Base-by-base conservation (phyloP, 2,329 filamentous ascomycete species). In the Diplodia mutila region DNA sequence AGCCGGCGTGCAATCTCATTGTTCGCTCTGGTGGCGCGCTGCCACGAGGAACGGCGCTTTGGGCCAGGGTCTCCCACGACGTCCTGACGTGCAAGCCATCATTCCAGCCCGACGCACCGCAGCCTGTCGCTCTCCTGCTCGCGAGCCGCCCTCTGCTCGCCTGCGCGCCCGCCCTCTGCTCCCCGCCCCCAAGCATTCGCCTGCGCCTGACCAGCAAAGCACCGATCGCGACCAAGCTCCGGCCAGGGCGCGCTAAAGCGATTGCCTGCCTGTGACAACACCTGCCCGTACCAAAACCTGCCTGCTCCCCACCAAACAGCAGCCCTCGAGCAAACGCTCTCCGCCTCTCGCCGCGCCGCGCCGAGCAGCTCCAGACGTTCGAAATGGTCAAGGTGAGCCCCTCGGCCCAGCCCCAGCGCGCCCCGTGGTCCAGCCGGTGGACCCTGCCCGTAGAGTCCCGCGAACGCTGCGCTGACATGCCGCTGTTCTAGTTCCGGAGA, bases 401-500 rank as follows among this genome's bases (percentile, higher is more conserved):
- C 42, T 67, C 59, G 49, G 53, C 65, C 34, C 29, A 27, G 34
- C 42, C 55, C 49, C 39, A n/a, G 32, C 66, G 53, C 32, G n/a
- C 63, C 23, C 48, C 27, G 51, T 53, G 54, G 61, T 29, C 67
- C 53, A 64, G 67, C 54, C 70, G 69, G 55, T 66, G 32, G 49
- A 48, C 53, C 46, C 66, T 61, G 64, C 46, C 46, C 65, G 64
- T 69, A 18, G 25, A 27, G 14, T 29, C 16, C 39, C 65, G 16
- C 51, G 27, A 63, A 27, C 59, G 23, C 59, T 51, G 57, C 42
- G 59, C 64, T 63, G 59, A 63, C 59, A 51, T 51, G 59, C 27
- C 59, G 59, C 46, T 25, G 34, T 11, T 25, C 70, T 75, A 84
- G 82, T 84, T 97, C 80, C 88, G 93, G 79, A 87, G 92, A 82